These are phyloP conservation scores for Clarireedia homoeocarpa DNA, from an alignment of 2,329 filamentous ascomycete genomes.

Conservation along the genomic window DNA sequence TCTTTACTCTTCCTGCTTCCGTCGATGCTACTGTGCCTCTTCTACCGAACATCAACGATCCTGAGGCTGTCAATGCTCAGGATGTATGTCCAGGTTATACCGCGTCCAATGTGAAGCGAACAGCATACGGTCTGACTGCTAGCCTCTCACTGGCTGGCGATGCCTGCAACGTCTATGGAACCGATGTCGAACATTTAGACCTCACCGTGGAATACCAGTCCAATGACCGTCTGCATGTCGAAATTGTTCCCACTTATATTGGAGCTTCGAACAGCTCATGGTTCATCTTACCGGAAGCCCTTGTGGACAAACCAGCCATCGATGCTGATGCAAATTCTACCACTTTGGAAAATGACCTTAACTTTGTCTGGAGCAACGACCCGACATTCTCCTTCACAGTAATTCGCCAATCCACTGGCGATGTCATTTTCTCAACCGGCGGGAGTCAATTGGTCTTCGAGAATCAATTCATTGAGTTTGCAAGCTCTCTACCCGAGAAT, in stretches of 20 bases:
- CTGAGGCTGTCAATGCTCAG: slow-evolving; percentile 48
- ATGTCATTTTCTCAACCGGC: slow-evolving; percentile 60
- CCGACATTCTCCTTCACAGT: slow-evolving; percentile 63
- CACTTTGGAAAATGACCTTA: slow-evolving; percentile 44
- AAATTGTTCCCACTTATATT: slow-evolving; percentile 60
- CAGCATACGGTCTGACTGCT: slow-evolving; percentile 53
- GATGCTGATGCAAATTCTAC: slow-evolving; percentile 33
- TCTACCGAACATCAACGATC: slow-evolving; percentile 57
- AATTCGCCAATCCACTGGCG: slow-evolving; percentile 48
- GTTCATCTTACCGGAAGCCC: slow-evolving; percentile 56
- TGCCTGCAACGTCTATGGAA: slow-evolving; percentile 72
- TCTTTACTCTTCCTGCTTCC: slow-evolving; percentile 40
- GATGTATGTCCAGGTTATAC: slow-evolving; percentile 57
- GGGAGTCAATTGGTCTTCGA: slow-evolving; percentile 62
- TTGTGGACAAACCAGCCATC: slow-evolving; percentile 37
- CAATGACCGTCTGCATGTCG: slow-evolving; percentile 57
- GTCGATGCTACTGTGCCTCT: slow-evolving; percentile 39
- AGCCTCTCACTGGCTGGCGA: slow-evolving; percentile 60
- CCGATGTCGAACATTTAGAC: slow-evolving; percentile 58
- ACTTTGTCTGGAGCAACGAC: slow-evolving; percentile 44
- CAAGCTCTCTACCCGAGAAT: slow-evolving; percentile 54
- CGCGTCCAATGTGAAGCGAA: slow-evolving; percentile 50
- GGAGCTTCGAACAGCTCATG: slow-evolving; percentile 54
- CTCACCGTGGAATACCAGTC: slow-evolving; percentile 63
- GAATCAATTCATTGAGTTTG: slow-evolving; percentile 71